A percentile compares a stretch with the other conserved stretches of the same genome.
Conservation (phyloP, 2,329 filamentous ascomycete species). For the Trichoderma sp. region DNA sequence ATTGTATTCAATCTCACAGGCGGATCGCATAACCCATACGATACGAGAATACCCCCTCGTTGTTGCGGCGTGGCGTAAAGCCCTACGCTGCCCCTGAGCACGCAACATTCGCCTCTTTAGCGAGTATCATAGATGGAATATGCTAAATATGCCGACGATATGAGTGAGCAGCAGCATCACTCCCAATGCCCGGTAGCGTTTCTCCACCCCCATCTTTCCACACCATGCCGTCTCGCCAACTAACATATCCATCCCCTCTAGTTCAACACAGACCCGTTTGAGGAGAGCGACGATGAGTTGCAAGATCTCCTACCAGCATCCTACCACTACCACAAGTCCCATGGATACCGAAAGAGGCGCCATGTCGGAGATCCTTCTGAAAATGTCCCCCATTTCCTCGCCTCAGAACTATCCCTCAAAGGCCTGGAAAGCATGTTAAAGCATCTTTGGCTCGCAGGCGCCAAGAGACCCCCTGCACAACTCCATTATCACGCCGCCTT, state of each 20-base stretch:
- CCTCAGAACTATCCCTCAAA: background rate
- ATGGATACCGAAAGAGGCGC: background rate
- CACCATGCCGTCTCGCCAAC: background rate
- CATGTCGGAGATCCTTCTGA: background rate
- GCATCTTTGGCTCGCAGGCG: constrained; percentile 35
- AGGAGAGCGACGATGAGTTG: background rate
- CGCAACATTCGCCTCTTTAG: background rate
- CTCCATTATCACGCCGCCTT: background rate
- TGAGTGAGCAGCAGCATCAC: background rate
- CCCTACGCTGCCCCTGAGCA: background rate
- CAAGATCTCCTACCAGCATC: background rate
- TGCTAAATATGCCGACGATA: background rate
- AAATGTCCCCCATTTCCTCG: background rate
- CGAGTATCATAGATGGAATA: background rate
- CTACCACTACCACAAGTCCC: background rate
- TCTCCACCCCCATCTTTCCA: background rate
- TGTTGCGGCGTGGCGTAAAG: background rate
- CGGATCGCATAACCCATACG: background rate
- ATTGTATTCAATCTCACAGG: background rate
- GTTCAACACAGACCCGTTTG: background rate
- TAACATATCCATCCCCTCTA: background rate
- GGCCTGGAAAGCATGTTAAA: background rate
- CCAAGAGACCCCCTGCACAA: constrained; percentile 28
- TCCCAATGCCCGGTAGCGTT: background rate
- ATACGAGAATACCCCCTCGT: background rate